These are phyloP conservation scores for Xylaria multiplex DNA, from an alignment of 2,329 filamentous ascomycete genomes.

Conservation along the genomic window DNA sequence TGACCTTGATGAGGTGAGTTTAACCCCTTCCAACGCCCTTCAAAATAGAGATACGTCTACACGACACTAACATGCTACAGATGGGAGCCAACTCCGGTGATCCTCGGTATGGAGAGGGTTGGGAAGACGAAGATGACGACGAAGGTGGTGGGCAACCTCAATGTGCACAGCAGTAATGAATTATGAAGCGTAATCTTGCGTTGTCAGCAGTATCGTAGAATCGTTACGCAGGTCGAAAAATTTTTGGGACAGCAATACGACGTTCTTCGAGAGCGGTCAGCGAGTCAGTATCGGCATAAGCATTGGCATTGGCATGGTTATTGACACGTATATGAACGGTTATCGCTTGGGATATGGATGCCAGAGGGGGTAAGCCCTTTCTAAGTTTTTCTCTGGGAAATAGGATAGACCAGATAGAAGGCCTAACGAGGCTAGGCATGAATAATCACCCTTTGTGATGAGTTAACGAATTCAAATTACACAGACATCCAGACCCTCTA, in stretches of 20 bases:
- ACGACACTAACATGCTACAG: conserved; percentile 47
- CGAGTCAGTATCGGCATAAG: conserved; percentile 15
- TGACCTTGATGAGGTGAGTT: conserved; percentile 78
- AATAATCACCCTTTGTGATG: conserved; percentile 22
- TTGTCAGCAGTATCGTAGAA: conserved; percentile 35
- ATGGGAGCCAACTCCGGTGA: conserved; percentile 79
- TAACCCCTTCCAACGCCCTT: neutral
- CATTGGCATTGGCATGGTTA: neutral
- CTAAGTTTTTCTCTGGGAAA: conserved; percentile 22
- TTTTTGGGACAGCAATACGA: conserved; percentile 23
- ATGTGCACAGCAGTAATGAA: conserved; percentile 75
- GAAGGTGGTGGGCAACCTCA: conserved; percentile 73
- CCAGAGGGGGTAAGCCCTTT: conserved; percentile 19
- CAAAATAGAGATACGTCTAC: neutral
- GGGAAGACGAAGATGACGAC: conserved; percentile 79
- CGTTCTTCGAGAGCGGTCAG: conserved; percentile 12
- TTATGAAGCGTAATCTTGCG: conserved; percentile 45
- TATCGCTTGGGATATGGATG: conserved; percentile 23
- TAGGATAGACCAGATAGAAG: conserved; percentile 38
- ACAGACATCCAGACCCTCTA: neutral
- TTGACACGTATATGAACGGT: neutral
- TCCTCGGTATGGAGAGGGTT: conserved; percentile 70
- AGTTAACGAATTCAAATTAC: conserved; percentile 10
- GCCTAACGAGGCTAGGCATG: conserved; percentile 29
- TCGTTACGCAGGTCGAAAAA: conserved; percentile 25